Percentiles rank a stretch among this genome's conserved stretches.
These are phyloP conservation scores for Ophiostoma triangulosporum DNA, from an alignment of 2,329 filamentous ascomycete genomes.

Conservation along the genomic window DNA sequence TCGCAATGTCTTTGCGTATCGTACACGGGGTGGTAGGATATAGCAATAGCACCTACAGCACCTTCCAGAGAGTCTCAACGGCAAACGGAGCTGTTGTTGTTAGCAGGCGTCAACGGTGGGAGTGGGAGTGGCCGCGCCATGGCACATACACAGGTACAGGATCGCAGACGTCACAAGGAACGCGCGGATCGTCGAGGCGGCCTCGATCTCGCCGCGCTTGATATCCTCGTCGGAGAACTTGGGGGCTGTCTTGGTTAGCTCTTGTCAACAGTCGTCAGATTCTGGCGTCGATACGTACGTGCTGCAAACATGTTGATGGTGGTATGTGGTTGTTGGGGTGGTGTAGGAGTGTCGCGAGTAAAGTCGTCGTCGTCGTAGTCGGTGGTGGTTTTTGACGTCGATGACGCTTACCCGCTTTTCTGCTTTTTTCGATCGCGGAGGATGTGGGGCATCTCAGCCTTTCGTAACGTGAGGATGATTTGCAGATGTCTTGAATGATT, in stretches of 20 bases:
- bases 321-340: background rate
- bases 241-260: conserved; percentile 25
- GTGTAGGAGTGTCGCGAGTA: background rate
- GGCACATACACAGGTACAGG: conserved; percentile 62
- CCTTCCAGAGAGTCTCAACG: conserved; percentile 32
- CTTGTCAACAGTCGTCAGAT: background rate
- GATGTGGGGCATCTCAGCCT: conserved; percentile 2
- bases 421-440: background rate
- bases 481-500: too few species aligned
- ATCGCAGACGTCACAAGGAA: conserved; percentile 51
- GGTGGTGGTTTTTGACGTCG: background rate
- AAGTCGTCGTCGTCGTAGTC: background rate
- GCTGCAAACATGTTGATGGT: conserved; percentile 46
- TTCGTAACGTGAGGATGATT: too few species aligned
- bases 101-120: background rate
- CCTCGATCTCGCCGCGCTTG: conserved; percentile 52
- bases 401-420: background rate
- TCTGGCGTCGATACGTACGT: conserved; percentile 29
- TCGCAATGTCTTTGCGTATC: background rate
- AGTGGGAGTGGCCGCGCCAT: background rate
- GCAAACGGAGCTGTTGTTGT: conserved; percentile 39
- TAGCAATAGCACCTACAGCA: conserved; percentile 17
- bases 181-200: conserved; percentile 51
- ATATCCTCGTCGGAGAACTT: conserved; percentile 59
- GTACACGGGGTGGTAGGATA: background rate